Base-by-base conservation (phyloP, 192 early-diverging fungal genomes). In the Haplosporangium gracile region DNA sequence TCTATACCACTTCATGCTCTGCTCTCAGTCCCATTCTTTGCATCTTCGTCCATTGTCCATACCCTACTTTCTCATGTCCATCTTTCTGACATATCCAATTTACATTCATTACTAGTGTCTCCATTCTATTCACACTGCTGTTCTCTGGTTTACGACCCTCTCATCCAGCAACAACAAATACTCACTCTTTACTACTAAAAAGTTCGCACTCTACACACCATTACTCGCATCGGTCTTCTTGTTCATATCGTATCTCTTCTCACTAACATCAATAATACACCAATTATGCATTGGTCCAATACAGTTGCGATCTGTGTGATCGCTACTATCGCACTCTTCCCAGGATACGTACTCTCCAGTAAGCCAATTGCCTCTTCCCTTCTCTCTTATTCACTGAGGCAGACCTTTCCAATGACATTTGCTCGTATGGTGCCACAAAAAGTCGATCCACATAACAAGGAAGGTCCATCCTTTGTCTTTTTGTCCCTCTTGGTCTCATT, bases 281-380 rank as follows among this genome's bases (percentile, higher is more conserved):
- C n/a, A n/a, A 26, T 0, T 29, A 65, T 65, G 60, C 29, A 65
- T 65, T 65, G 60, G 60, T 34, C 15, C 26, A 10, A 65, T 11
- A 15, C 49, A 18, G 7, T 36, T 47, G 20, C 34, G 9, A 32
- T 76, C 8, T 24, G 53, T 42, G 22, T 55, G 20, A 26, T 76
- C 20, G 55, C 24, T 16, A 65, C 36, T n/a, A 32, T 77, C 1
- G 32, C 10, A 45, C 43, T 77, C 16, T 22, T 77, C 24, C 63
- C 75, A 34, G 38, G 26, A 70, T 38, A 34, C 20, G 60, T 49
- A 26, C 57, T 74, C 45, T 55, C 79, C 43, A 69, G 79, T 80
- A 80, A 80, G 79, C 6, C 13, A 36, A 36, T 36, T 36, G 36
- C 36, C 45, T 34, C n/a, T 26, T 4, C 2, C 53, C 38, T 24